Base-by-base conservation (phyloP, 2,329 filamentous ascomycete genomes). In the Phaeomoniella chlamydospora region DNA sequence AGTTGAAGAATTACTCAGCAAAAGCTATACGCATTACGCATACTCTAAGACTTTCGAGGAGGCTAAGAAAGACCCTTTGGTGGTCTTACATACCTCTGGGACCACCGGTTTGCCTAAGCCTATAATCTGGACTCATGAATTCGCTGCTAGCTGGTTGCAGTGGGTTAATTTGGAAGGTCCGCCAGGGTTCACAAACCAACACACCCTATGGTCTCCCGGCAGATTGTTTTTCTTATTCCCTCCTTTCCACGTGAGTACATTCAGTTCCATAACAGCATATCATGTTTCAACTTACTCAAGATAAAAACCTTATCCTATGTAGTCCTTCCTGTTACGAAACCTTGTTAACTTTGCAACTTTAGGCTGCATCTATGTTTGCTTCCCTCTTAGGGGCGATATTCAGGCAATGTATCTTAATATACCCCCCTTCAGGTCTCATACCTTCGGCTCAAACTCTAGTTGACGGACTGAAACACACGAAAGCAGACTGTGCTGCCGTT, bases 181-280 rank as follows among this genome's bases (percentile, higher is more conserved):
- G 1, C 40, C 45, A 3, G 52, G 50, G 2, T 43, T 44, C 11
- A 30, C 44, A 2, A 47, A 45, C 1, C 33, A 53, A 11, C 45
- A 56, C n/a, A 12, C 39, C 2, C 38, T 46, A 18, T 36, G 9
- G 40, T 58, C 2, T n/a, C n/a, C n/a, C n/a, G n/a, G n/a, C n/a
- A n/a, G n/a, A n/a, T n/a, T n/a, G n/a, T 44, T 62, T 18, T 42
- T 47, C 2, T 49, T 51, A 1, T 36, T 59, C 15, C 58, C 59
- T 2, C 52, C 54, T 3, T 62, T 61, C 29, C 58, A 60, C 40
- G 58, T 48, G 46, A 37, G 50, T 46, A n/a, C n/a, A n/a, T n/a
- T n/a, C n/a, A n/a, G n/a, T n/a, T n/a, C n/a, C n/a, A n/a, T n/a
- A n/a, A n/a, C n/a, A n/a, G n/a, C n/a, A n/a, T n/a, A n/a, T n/a